Evolutionary conservation across 2,329 filamentous ascomycete species (phyloP), one percentile per base, ranked within the genome.

Genomic region (Botryosphaeria dothidea): DNA sequence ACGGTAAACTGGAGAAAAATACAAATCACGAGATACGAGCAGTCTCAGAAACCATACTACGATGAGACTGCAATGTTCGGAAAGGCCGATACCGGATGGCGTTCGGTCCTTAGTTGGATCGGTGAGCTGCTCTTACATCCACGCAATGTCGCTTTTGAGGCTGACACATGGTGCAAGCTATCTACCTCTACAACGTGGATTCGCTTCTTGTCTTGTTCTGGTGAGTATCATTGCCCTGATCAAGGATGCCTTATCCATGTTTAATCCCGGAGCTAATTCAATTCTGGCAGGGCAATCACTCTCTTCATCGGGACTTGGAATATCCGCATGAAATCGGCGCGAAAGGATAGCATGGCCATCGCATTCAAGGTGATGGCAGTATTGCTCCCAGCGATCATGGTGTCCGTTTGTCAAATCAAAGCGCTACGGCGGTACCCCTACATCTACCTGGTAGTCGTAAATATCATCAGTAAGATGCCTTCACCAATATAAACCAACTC

Each of bases 271-370:
- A 5, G 6, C 36, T 34, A 46, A 54, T 23, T 9, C 29, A 2
- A n/a, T 7, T 8, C 6, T 17, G 27, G 4, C 27, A 63, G 61
- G 61, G 46, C 61, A 34, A 63, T 63, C 17, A 63, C 61, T 43
- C 27, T 63, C 1, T 63, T 63, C 48, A 56, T 63, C 17, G 61
- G 61, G 4, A 63, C 61, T 8, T 63, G 36, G 45, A 63, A 63
- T 17, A 63, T 63, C n/a, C 61, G 61, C 25, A 38, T 63, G n/a
- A 54, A 27, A 21, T n/a, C 36, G 4, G 25, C 15, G 6, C 17
- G 27, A 17, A 63, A 63, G 31, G 54, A 23, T 17, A 31, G 4
- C 3, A 63, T 63, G 61, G 45, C 61, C 25, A 19, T 46, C 7
- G 34, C 41, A 9, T 46, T 63, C 34, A 63, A 63, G 13, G 15